Evolutionary conservation across 257 asterid genomes (phyloP).

Genomic region (Lithospermum erythrorhizon): DNA sequence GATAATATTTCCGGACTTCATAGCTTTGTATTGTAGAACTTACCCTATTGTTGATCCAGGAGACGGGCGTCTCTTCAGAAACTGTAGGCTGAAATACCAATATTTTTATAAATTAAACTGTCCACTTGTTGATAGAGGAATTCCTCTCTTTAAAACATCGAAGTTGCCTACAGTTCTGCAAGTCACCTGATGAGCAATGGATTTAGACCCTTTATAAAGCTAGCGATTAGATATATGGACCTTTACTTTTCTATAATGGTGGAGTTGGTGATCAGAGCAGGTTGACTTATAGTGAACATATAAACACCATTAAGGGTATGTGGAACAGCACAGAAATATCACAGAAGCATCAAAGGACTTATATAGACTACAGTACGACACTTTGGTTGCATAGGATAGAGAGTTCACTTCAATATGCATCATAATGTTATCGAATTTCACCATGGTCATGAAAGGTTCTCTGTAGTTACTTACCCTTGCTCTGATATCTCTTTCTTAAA

Average conservation of each 20-base stretch:
- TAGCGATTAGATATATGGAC: background rate
- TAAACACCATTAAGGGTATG: background rate
- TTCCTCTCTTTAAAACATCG: too few relatives aligned
- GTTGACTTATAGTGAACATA: background rate
- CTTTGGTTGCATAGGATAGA: background rate
- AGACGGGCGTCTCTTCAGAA: too few relatives aligned
- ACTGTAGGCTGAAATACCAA: too few relatives aligned
- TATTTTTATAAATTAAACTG: too few relatives aligned
- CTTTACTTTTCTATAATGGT: background rate
- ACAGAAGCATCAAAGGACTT: background rate
- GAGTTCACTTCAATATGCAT: background rate
- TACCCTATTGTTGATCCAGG: too few relatives aligned
- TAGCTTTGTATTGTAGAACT: too few relatives aligned
- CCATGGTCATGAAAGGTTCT: background rate
- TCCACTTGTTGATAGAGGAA: too few relatives aligned
- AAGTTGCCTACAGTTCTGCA: background rate
- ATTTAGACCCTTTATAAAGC: background rate
- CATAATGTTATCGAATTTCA: too few relatives aligned
- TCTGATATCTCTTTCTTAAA: background rate
- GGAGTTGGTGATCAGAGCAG: background rate
- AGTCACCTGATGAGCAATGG: background rate
- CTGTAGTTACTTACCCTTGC: background rate
- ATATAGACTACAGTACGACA: background rate
- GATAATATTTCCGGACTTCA: too few relatives aligned
- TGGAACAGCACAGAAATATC: too few relatives aligned